phyloP scores from a whole-genome alignment of 2,329 filamentous ascomycete species.

The Aspergillus pseudonomiae region DNA sequence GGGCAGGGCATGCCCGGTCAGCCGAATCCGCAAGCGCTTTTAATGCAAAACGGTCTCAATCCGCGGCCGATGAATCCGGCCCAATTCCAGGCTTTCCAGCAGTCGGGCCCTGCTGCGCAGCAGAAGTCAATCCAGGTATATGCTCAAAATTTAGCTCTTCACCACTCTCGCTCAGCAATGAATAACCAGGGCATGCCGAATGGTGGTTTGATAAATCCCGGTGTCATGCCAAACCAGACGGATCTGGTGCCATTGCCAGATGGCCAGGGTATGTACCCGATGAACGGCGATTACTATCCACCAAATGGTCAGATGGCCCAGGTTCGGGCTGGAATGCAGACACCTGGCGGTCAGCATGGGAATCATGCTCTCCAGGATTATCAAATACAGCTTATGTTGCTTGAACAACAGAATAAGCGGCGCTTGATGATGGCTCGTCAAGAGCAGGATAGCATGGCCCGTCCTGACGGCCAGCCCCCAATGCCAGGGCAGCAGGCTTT shows the following conservation, averaged over 20 bases:
- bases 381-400: conserved; percentile 70
- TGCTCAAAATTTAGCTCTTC: conserved; percentile 79
- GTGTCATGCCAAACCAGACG: conserved; percentile 71
- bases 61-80: conserved; percentile 71
- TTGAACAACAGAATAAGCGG: conserved; percentile 71
- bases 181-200: conserved; percentile 79
- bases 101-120: conserved; percentile 63
- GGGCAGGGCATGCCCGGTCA: conserved; percentile 72
- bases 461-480: conserved; percentile 52
- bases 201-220: conserved; percentile 63
- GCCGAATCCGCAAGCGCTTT: conserved; percentile 57
- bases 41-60: conserved; percentile 71
- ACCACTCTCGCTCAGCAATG: conserved; percentile 75
- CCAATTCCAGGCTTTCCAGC: conserved; percentile 70
- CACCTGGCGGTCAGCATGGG: conserved; percentile 45
- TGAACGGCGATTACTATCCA: conserved; percentile 61
- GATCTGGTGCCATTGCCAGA: conserved; percentile 82
- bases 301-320: conserved; percentile 57
- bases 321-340: conserved; percentile 42
- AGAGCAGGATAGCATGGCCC: conserved; percentile 65
- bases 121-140: conserved; percentile 87
- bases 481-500: conserved; percentile 51
- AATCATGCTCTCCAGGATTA: conserved; percentile 71
- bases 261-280: conserved; percentile 48
- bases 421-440: conserved; percentile 67